phyloP scores from a whole-genome alignment of 2,329 filamentous ascomycete genomes.

The Trichoderma sp. region DNA sequence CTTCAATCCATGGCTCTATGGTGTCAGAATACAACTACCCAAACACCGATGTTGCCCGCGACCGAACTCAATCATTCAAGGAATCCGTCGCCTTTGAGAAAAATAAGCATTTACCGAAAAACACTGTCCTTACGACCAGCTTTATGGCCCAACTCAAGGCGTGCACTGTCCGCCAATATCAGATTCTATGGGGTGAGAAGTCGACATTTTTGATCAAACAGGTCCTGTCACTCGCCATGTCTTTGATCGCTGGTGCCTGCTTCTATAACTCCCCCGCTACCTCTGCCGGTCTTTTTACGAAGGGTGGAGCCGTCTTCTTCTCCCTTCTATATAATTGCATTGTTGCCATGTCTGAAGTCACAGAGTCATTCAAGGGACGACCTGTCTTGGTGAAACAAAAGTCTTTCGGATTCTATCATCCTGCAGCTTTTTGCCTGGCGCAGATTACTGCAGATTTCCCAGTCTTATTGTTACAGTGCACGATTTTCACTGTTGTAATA shows the following conservation, averaged over 20 bases:
- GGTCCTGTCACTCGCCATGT: constrained; percentile 53
- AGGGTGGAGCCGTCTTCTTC: constrained; percentile 63
- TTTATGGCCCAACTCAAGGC: constrained; percentile 55
- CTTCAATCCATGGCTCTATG: neutral
- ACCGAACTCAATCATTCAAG: constrained; percentile 52
- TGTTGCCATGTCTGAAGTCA: constrained; percentile 66
- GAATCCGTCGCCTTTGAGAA: constrained; percentile 53
- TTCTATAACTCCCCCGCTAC: constrained; percentile 62
- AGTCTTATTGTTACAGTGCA: constrained; percentile 56
- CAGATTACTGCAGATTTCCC: constrained; percentile 54
- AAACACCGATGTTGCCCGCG: constrained; percentile 44
- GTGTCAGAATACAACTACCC: constrained; percentile 55
- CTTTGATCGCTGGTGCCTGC: constrained; percentile 62
- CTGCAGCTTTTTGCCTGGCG: constrained; percentile 57
- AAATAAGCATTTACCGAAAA: constrained; percentile 49
- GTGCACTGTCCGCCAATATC: constrained; percentile 59
- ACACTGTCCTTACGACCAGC: constrained; percentile 29
- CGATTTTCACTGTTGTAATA: constrained; percentile 53
- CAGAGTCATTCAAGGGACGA: constrained; percentile 57
- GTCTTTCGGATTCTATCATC: constrained; percentile 55
- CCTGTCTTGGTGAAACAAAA: constrained; percentile 59
- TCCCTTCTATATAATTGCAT: constrained; percentile 58
- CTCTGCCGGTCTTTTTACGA: constrained; percentile 60
- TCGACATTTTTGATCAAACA: constrained; percentile 63
- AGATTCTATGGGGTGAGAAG: constrained; percentile 64